Base-by-base conservation (phyloP, 805 yeast species). In the Spencermartinsiella europaea region DNA sequence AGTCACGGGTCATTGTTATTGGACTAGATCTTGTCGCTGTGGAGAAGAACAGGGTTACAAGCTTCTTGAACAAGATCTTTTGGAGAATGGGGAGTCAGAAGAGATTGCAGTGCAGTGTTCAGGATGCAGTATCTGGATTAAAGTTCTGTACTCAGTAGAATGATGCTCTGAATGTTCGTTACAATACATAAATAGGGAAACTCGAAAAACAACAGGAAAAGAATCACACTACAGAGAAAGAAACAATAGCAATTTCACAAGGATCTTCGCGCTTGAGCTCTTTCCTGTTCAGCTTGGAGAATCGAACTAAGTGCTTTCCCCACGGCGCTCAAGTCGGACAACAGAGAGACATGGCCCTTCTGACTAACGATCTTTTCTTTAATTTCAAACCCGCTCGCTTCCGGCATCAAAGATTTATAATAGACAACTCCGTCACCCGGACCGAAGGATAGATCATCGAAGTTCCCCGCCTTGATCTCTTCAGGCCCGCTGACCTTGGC, bases 341-440 rank as follows among this genome's bases (percentile, higher is more conserved):
- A 71, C 42, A 90, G 66, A 27, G 81, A 81, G 14, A 89, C 89
- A 66, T 90, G 97, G 1, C 95, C 96, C 38, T 76, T 67, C 1
- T 69, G 72, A 28, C 84, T 74, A 1, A 80, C 72, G 37, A 85
- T 71, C 56, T 81, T 82, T 5, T 83, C 90, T 12, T 74, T 85
- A 1, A 85, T 56, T 2, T 83, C 80, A 58, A 84, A 88, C 0
- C 91, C 95, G 51, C 74, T 73, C 36, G 67, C 67, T 53, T 83
- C 85, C 0, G 96, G 97, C 77, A 89, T 77, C 41, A 85, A 65
- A 84, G 89, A 83, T 52, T 77, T 77, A 54, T 83, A 85, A 64
- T 85, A 85, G 1, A 87, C 87, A 16, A 90, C 96, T 37, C 97
- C 97, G 63, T 90, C 97, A 14, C 97, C 97, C 3, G 87, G 86